Evolutionary conservation across 352 stramenopile species (phyloP), one percentile per base, ranked within the genome.

Genomic region (Globisporangium carolinianum): DNA sequence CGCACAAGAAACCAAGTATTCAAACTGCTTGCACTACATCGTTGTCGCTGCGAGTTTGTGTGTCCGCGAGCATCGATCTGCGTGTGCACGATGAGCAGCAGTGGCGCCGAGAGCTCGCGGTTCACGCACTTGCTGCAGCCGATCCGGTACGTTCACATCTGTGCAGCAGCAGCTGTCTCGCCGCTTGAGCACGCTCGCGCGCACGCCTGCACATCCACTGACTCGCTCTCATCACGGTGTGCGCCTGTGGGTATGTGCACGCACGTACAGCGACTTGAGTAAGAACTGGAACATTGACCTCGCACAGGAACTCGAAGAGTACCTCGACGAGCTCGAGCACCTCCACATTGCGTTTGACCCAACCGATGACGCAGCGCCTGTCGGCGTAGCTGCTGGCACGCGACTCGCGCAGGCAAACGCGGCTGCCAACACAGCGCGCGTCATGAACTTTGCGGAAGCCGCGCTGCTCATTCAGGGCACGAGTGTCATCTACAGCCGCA

Each of bases 401-500:
- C 35, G 46, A 0, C 45, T 48, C 52, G 32, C 53, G 39, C 4
- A 35, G 45, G 47, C 51, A 46, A 42, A n/a, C 12, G 12, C 64
- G 73, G 81, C 18, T 10, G 59, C 58, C 14, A 54, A 53, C 42
- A 17, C 24, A n/a, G 48, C 53, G 45, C 61, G 58, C 10, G 63
- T 81, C 38, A 89, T 95, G 61, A 97, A 98, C 66, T 98, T 98
- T 78, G 87, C 92, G 4, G 79, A 97, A 53, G 94, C 94, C 0
- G 94, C 94, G 47, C 67, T 98, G 46, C 75, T 98, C 53, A 89
- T 98, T 54, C 91, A 98, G 54, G 94, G 94, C 53, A 96, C 91
- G 50, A 90, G 79, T 15, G 73, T 96, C 76, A 92, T 97, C 51
- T 98, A 98, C 78, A 95, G 87, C 59, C 86, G 91, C 62, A 98